phyloP scores from a whole-genome alignment of 2,329 filamentous ascomycete species.

The Tolypocladium ovalisporum region DNA sequence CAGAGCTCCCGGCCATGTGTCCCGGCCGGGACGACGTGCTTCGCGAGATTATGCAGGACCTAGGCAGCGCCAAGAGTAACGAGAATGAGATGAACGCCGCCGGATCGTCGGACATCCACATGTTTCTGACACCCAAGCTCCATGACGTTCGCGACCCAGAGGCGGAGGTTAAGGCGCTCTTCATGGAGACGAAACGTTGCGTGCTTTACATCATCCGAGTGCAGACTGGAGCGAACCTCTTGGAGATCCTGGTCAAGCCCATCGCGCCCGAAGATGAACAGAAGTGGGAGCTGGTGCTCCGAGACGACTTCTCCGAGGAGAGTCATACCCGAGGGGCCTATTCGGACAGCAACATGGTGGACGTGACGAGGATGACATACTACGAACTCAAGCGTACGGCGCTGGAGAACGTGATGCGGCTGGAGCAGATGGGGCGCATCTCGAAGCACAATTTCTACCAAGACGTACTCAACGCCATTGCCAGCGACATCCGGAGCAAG shows the following conservation, averaged over 20 bases:
- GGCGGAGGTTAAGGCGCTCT: constrained; percentile 80
- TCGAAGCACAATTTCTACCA: constrained; percentile 90
- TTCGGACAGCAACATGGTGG: constrained; percentile 77
- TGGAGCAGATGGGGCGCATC: constrained; percentile 82
- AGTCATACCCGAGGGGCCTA: constrained; percentile 72
- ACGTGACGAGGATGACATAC: constrained; percentile 84
- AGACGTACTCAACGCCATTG: constrained; percentile 95
- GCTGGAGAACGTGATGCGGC: constrained; percentile 82
- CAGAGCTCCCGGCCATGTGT: constrained; percentile 68
- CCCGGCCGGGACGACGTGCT: constrained; percentile 76
- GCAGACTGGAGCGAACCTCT: constrained; percentile 81
- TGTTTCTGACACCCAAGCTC: constrained; percentile 82
- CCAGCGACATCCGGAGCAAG: constrained; percentile 93
- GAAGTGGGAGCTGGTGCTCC: constrained; percentile 72
- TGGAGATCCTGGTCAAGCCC: constrained; percentile 89
- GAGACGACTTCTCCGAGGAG: constrained; percentile 63
- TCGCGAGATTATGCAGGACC: constrained; percentile 82
- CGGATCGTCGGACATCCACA: constrained; percentile 77
- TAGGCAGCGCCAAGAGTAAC: constrained; percentile 93
- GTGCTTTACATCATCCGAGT: constrained; percentile 96
- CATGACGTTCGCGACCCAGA: constrained; percentile 89
- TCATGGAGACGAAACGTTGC: constrained; percentile 97
- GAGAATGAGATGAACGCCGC: constrained; percentile 86
- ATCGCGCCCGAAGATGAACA: constrained; percentile 79
- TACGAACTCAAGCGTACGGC: constrained; percentile 86